Conservation (phyloP, 352 stramenopile species). For the Phytophthora syringae region DNA sequence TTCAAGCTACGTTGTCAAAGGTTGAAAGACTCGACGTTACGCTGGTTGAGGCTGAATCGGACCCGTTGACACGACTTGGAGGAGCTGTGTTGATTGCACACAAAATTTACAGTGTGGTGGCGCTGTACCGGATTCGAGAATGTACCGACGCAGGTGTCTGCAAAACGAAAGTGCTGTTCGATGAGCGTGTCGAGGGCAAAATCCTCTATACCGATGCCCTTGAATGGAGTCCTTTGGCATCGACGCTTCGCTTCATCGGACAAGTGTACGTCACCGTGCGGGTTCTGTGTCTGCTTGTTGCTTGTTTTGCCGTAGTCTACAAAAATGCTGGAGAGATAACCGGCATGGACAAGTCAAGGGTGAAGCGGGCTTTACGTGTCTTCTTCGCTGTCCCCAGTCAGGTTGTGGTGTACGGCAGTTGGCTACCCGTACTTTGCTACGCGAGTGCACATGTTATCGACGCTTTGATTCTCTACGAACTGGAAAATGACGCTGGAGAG, state of each 20-base stretch:
- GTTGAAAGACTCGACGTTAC: conserved; percentile 52
- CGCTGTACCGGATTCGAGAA: conserved; percentile 49
- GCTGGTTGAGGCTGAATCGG: conserved; percentile 55
- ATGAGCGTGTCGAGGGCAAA: conserved; percentile 56
- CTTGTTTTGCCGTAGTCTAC: conserved; percentile 37
- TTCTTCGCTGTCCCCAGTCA: conserved; percentile 60
- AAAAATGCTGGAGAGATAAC: conserved; percentile 1
- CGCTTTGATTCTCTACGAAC: conserved; percentile 55
- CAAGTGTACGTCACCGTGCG: conserved; percentile 55
- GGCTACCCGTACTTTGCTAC: conserved; percentile 56
- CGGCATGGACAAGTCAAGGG: not conserved
- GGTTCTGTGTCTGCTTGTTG: conserved; percentile 39
- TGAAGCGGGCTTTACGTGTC: conserved; percentile 35
- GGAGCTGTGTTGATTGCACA: conserved; percentile 55
- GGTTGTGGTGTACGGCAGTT: conserved; percentile 60
- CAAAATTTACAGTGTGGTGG: conserved; percentile 63
- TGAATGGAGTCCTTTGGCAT: conserved; percentile 58
- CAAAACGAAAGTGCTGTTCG: conserved; percentile 38
- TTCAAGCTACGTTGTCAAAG: conserved; percentile 36
- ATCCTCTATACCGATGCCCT: conserved; percentile 62
- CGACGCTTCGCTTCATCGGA: conserved; percentile 47
- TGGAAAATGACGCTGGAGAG: conserved; percentile 49
- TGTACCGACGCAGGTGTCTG: conserved; percentile 29
- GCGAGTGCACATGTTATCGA: conserved; percentile 58
- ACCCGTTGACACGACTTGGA: conserved; percentile 55